Percentiles rank a stretch among this genome's conserved stretches.
phyloP scores from a whole-genome alignment of 371 early-diverging fungal species.

The Batkoa obscura region DNA sequence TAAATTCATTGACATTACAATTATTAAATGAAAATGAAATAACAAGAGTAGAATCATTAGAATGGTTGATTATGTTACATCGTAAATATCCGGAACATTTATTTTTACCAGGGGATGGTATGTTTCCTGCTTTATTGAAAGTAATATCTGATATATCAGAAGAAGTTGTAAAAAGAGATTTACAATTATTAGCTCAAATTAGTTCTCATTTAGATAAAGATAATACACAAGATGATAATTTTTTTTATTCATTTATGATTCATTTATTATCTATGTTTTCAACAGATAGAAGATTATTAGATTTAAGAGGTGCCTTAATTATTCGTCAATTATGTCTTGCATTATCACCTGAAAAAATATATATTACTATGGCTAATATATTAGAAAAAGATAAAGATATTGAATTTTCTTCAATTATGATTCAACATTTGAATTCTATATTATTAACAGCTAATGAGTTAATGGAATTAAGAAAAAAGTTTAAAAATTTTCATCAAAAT shows the following conservation, averaged over 20 bases:
- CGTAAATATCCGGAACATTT: conserved; percentile 60
- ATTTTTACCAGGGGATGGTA: conserved; percentile 52
- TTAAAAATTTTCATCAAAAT: conserved; percentile 44
- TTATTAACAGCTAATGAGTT: conserved; percentile 79
- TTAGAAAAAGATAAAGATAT: conserved; percentile 55
- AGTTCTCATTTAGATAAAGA: conserved; percentile 39
- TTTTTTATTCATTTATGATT: no score
- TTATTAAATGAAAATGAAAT: conserved; percentile 69
- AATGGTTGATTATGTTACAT: conserved; percentile 84
- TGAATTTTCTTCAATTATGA: conserved; percentile 80
- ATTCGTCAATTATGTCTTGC: conserved; percentile 73
- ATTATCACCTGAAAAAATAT: conserved; percentile 69
- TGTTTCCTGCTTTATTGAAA: conserved; percentile 59
- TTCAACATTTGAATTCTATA: conserved; percentile 79
- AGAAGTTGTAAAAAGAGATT: conserved; percentile 64
- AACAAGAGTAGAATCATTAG: conserved; percentile 66
- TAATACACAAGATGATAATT: no score
- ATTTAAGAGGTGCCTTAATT: conserved; percentile 66
- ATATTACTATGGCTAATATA: conserved; percentile 57
- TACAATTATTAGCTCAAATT: conserved; percentile 86
- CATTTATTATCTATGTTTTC: conserved; percentile 64
- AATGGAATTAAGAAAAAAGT: conserved; percentile 43
- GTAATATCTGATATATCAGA: conserved; percentile 78
- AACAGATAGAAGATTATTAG: conserved; percentile 65
- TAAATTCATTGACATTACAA: conserved; percentile 49